Evolutionary conservation across 768 basidiomycete species (phyloP).

Genomic region (Podaxis sp.): DNA sequence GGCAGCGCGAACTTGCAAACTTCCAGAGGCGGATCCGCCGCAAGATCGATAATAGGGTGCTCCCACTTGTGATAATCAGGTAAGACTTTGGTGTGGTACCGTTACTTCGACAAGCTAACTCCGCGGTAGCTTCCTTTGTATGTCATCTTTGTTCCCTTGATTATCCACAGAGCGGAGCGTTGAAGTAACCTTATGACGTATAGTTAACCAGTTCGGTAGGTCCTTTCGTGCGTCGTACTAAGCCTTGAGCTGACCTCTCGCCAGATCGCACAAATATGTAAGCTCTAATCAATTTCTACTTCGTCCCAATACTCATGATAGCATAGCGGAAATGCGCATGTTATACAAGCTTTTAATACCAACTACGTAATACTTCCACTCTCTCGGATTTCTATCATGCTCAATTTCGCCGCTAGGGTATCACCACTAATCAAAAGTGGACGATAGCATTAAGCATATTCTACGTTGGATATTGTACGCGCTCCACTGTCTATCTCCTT

Average conservation of each 20-base stretch:
- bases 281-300: slow-evolving; percentile 7
- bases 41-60: slow-evolving; percentile 52
- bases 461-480: slow-evolving; percentile 58
- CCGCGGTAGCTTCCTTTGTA: slow-evolving; percentile 20
- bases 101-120: not conserved
- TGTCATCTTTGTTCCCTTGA: slow-evolving; percentile 35
- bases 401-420: slow-evolving; percentile 32
- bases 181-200: slow-evolving; percentile 16
- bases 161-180: not conserved
- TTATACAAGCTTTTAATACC: slow-evolving; percentile 49
- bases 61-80: slow-evolving; percentile 52
- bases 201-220: slow-evolving; percentile 51
- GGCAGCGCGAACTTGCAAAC: not conserved
- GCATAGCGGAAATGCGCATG: slow-evolving; percentile 54
- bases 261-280: slow-evolving; percentile 60
- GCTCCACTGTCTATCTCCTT: not conserved
- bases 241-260: not conserved
- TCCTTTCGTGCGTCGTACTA: not conserved
- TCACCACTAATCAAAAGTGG: slow-evolving; percentile 55
- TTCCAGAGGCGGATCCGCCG: slow-evolving; percentile 40
- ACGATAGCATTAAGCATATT: slow-evolving; percentile 57
- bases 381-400: not conserved
- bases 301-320: not conserved
- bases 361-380: slow-evolving; percentile 41
- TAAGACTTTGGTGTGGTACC: slow-evolving; percentile 20